Conservation (phyloP, 164 flowering plant species). For the Malania oleifera region DNA sequence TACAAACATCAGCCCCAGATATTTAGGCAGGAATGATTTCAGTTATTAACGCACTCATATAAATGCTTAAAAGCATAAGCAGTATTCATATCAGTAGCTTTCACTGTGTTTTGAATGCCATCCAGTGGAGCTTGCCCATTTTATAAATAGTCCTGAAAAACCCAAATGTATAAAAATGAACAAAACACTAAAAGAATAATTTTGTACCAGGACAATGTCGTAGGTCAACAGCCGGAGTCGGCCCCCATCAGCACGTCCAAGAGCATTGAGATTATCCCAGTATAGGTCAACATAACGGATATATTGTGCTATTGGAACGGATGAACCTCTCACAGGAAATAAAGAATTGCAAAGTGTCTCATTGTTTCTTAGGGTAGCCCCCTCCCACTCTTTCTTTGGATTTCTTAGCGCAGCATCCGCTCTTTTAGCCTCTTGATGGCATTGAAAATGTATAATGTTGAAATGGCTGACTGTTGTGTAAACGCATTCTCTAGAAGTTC, state of each 20-base stretch:
- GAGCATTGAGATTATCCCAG: slow-evolving; percentile 93
- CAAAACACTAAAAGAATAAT: not conserved
- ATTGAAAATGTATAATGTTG: slow-evolving; percentile 95
- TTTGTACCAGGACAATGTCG: slow-evolving; percentile 92
- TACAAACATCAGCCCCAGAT: not conserved
- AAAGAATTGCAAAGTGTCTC: slow-evolving; percentile 95
- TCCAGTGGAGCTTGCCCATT: too few relatives aligned
- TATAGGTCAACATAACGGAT: slow-evolving; percentile 79
- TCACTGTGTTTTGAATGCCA: too few relatives aligned
- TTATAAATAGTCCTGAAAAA: too few relatives aligned
- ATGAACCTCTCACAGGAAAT: slow-evolving; percentile 88
- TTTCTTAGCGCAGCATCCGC: slow-evolving; percentile 90
- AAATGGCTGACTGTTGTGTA: slow-evolving; percentile 97
- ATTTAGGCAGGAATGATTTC: too few relatives aligned
- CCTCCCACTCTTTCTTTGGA: slow-evolving; percentile 99
- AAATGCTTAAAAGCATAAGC: too few relatives aligned
- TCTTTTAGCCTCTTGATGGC: slow-evolving; percentile 97
- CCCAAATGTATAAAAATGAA: too few relatives aligned
- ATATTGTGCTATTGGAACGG: slow-evolving; percentile 77
- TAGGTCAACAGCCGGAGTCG: slow-evolving; percentile 87
- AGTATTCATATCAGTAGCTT: too few relatives aligned
- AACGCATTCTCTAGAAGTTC: slow-evolving; percentile 91
- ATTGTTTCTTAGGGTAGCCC: slow-evolving; percentile 91
- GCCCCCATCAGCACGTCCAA: slow-evolving; percentile 96
- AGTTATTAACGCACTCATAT: too few relatives aligned